Percentiles rank a stretch among this genome's conserved stretches.
These are phyloP conservation scores for Pythium phragmitis DNA, from an alignment of 352 stramenopile species.

Conservation along the genomic window DNA sequence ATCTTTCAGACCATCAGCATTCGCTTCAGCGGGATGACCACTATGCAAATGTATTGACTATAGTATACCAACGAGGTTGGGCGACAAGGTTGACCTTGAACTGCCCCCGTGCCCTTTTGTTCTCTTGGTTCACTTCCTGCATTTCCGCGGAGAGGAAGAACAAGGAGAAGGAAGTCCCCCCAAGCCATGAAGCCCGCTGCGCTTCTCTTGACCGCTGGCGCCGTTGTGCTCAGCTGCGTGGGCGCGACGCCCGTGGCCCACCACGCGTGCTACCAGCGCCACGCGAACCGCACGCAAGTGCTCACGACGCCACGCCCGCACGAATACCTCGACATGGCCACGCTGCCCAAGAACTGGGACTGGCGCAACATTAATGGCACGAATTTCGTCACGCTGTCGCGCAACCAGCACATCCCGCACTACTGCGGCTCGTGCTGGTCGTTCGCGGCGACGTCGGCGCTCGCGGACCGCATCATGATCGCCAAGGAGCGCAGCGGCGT, in stretches of 20 bases:
- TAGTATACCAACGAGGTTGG: background rate
- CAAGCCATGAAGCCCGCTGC: background rate
- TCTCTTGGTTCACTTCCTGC: conserved; percentile 5
- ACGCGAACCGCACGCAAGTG: conserved; percentile 61
- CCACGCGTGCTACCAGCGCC: conserved; percentile 71
- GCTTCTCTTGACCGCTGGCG: background rate
- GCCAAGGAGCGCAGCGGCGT: conserved; percentile 52
- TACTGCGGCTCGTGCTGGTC: conserved; percentile 91
- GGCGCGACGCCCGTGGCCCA: conserved; percentile 2
- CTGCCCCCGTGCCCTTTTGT: background rate
- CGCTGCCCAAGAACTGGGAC: conserved; percentile 92
- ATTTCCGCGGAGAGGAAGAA: background rate
- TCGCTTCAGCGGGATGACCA: background rate
- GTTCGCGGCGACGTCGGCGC: conserved; percentile 82
- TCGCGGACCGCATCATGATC: conserved; percentile 87
- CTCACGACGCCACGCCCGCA: conserved; percentile 66
- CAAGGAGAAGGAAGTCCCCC: background rate
- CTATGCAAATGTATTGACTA: background rate
- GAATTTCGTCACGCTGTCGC: conserved; percentile 79
- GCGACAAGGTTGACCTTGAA: conserved; percentile 5
- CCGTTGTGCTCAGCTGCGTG: conserved; percentile 2
- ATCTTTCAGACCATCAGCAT: conserved; percentile 7
- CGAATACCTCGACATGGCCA: conserved; percentile 52
- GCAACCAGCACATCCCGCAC: conserved; percentile 85
- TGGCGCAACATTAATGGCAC: conserved; percentile 89